Percentiles rank a stretch among this genome's conserved stretches.
Conservation (phyloP, 768 basidiomycete genomes). For the Thelephora ganbajun region DNA sequence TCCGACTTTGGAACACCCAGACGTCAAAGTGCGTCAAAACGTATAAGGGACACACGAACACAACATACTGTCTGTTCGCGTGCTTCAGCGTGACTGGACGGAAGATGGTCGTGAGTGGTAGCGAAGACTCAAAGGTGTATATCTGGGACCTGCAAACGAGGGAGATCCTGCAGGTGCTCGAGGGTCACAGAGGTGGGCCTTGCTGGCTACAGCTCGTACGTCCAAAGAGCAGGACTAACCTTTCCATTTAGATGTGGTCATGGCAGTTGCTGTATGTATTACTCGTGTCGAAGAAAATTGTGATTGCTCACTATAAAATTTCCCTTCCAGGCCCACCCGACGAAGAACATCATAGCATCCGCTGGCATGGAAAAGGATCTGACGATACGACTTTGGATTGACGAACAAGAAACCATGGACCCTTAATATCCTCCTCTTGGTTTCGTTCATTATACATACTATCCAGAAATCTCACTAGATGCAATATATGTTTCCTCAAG, state of each 20-base stretch:
- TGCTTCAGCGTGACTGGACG: constrained; percentile 47
- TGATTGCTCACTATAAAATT: too few relatives aligned
- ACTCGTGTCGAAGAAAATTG: too few relatives aligned
- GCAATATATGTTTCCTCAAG: too few relatives aligned
- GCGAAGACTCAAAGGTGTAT: constrained; percentile 80
- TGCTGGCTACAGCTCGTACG: background rate
- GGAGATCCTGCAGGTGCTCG: constrained; percentile 56
- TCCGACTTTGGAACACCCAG: constrained; percentile 91
- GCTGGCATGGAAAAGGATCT: constrained; percentile 86
- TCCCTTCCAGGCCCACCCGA: constrained; percentile 56
- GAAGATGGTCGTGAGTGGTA: constrained; percentile 73
- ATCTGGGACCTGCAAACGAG: constrained; percentile 85
- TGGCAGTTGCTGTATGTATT: constrained; percentile 51
- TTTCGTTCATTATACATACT: too few relatives aligned
- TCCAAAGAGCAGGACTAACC: background rate
- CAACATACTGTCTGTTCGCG: constrained; percentile 68
- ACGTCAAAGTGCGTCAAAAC: constrained; percentile 87
- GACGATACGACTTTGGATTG: constrained; percentile 72
- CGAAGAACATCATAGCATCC: constrained; percentile 62
- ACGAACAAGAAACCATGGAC: constrained; percentile 16
- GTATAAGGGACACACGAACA: constrained; percentile 75
- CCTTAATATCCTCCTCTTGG: too few relatives aligned
- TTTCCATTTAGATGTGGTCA: constrained; percentile 36
- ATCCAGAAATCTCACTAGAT: too few relatives aligned
- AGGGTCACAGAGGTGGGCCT: constrained; percentile 65